Conservation (phyloP, 1,284 basidiomycete species). For the Filobasidium uniguttulatum region DNA sequence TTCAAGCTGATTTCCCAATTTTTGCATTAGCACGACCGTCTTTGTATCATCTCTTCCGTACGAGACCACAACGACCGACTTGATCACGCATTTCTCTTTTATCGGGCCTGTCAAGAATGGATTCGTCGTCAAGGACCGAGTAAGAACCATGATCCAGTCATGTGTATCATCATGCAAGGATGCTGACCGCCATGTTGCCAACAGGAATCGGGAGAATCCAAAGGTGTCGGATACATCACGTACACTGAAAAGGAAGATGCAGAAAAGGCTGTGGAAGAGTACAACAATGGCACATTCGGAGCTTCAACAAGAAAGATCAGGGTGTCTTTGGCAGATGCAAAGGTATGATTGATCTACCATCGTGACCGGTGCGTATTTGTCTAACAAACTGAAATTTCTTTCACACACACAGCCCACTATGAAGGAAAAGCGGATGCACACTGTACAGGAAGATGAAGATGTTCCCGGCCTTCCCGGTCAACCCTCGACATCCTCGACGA, state of each 20-base stretch:
- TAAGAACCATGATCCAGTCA: background rate
- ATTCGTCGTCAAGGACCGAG: constrained; percentile 62
- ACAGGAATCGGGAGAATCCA: constrained; percentile 63
- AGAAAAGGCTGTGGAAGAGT: constrained; percentile 49
- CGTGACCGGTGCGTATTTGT: no score
- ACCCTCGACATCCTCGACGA: constrained; percentile 30
- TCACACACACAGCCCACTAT: background rate
- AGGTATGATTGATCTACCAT: constrained; percentile 43
- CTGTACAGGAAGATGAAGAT: background rate
- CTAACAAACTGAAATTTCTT: background rate
- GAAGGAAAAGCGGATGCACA: no score
- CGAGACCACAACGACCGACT: constrained; percentile 73
- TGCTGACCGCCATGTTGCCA: background rate
- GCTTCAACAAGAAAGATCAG: constrained; percentile 52
- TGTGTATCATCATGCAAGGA: background rate
- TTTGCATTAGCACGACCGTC: constrained; percentile 28
- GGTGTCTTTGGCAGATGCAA: constrained; percentile 65
- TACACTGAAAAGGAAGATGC: constrained; percentile 87
- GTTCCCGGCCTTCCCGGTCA: constrained; percentile 9
- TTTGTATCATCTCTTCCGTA: constrained; percentile 54
- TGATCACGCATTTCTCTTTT: constrained; percentile 86
- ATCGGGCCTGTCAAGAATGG: constrained; percentile 86
- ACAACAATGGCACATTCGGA: constrained; percentile 44
- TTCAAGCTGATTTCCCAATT: background rate
- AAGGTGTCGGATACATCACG: constrained; percentile 95